Conservation (phyloP, 2,329 filamentous ascomycete genomes). For the Stagonosporopsis vannaccii region DNA sequence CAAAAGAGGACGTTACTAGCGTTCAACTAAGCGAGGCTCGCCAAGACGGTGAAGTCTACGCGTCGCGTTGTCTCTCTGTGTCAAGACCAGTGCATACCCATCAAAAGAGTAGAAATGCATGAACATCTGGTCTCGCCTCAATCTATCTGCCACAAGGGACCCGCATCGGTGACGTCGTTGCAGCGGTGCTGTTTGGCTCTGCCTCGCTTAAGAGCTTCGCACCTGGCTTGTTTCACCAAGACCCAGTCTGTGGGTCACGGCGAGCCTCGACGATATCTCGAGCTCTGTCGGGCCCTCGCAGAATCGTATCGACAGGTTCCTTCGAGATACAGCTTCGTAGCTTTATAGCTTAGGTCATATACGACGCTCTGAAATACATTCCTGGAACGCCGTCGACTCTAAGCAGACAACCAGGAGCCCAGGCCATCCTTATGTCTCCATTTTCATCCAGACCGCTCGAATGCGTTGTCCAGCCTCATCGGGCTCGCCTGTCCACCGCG, state of each 20-base stretch:
- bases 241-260: conserved; percentile 7
- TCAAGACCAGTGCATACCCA: not conserved
- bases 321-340: not conserved
- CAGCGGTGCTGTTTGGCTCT: not conserved
- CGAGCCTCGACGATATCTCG: conserved; percentile 4
- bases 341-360: not conserved
- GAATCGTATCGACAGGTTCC: not conserved
- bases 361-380: not conserved
- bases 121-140: conserved; percentile 1
- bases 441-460: not conserved
- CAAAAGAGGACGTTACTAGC: not conserved
- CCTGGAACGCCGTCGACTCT: not conserved
- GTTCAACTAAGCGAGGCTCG: not conserved
- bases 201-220: conserved; percentile 8
- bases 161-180: conserved; percentile 11
- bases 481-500: not conserved
- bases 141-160: conserved; percentile 13
- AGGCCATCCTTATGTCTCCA: not conserved
- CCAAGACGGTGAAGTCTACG: not conserved
- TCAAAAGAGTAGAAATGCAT: conserved; percentile 8
- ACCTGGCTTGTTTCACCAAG: conserved; percentile 13
- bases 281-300: not conserved
- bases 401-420: not conserved
- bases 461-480: conserved; percentile 1
- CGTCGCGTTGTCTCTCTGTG: not conserved